A percentile compares a stretch with the other conserved stretches of the same genome.
These are phyloP conservation scores for Zopfia rhizophila DNA, from an alignment of 2,329 filamentous ascomycete genomes.

Conservation along the genomic window DNA sequence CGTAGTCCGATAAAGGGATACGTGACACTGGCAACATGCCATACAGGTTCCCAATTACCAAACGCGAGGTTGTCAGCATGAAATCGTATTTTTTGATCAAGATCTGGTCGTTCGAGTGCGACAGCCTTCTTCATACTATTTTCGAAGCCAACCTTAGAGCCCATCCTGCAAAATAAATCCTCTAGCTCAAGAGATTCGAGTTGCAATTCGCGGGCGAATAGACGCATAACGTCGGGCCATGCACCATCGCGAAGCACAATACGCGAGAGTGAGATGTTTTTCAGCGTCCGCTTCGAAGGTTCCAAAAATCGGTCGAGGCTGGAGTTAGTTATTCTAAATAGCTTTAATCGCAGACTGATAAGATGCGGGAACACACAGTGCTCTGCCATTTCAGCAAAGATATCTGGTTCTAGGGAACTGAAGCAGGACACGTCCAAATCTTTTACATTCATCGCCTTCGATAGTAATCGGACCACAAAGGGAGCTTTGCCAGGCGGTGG, in stretches of 20 bases:
- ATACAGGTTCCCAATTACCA: conserved; percentile 25
- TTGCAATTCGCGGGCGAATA: conserved; percentile 18
- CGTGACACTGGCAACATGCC: conserved; percentile 28
- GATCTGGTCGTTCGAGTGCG: conserved; percentile 10
- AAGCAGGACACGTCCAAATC: conserved; percentile 34
- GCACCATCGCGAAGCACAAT: conserved; percentile 22
- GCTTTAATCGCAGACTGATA: conserved; percentile 26
- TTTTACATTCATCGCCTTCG: conserved; percentile 30
- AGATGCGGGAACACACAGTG: conserved; percentile 30
- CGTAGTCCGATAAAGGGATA: conserved; percentile 40
- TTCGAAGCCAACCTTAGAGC: conserved; percentile 18
- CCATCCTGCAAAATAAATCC: conserved; percentile 21
- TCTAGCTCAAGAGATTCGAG: conserved; percentile 22
- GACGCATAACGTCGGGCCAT: conserved; percentile 28
- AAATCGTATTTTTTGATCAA: conserved; percentile 16
- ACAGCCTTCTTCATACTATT: conserved; percentile 7
- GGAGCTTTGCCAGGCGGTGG: conserved; percentile 27
- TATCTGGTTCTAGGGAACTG: conserved; percentile 33
- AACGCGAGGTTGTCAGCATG: conserved; percentile 9
- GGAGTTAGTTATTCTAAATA: conserved; percentile 23
- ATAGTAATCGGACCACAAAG: conserved; percentile 41
- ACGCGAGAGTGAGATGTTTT: conserved; percentile 22
- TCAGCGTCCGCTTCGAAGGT: conserved; percentile 18
- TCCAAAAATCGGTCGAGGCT: conserved; percentile 29
- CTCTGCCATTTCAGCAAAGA: conserved; percentile 35